These are phyloP conservation scores for Volutella citrinella DNA, from an alignment of 2,329 filamentous ascomycete species.

Conservation along the genomic window DNA sequence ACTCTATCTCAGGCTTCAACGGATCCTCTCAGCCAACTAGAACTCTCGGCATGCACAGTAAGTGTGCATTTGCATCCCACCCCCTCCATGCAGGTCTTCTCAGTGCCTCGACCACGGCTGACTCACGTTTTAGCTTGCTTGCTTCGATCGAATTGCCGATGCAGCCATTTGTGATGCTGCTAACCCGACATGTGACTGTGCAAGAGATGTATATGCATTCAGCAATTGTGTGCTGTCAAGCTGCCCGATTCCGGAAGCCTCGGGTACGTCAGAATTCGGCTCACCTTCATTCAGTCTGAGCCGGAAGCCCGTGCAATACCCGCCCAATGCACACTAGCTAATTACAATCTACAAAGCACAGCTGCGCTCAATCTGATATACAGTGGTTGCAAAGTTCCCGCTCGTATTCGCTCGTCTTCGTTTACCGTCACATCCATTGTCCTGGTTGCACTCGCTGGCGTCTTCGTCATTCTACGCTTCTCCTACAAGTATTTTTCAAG, in stretches of 20 bases:
- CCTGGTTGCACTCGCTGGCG: not conserved
- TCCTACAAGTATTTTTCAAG: not conserved
- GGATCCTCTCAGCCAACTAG: no score
- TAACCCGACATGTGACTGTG: not conserved
- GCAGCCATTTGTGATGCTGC: not conserved
- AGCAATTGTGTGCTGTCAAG: not conserved
- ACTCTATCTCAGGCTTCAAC: no score
- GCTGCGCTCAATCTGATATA: not conserved
- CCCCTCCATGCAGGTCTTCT: not conserved
- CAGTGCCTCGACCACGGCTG: not conserved
- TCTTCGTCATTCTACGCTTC: conserved; percentile 1
- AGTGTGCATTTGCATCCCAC: no score
- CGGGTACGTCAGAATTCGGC: not conserved
- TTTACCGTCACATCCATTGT: not conserved
- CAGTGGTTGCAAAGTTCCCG: not conserved
- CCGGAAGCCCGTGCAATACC: not conserved
- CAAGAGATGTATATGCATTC: not conserved
- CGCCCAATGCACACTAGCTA: not conserved
- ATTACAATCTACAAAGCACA: not conserved
- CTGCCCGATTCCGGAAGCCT: conserved; percentile 1
- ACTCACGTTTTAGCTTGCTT: not conserved
- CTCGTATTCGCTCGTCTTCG: not conserved
- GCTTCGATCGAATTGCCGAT: not conserved
- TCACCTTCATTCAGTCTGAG: not conserved
- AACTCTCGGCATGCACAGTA: no score